A percentile compares a stretch with the other conserved stretches of the same genome.
phyloP scores from a whole-genome alignment of 495 filamentous ascomycete species.

The Gamarada debralockiae region DNA sequence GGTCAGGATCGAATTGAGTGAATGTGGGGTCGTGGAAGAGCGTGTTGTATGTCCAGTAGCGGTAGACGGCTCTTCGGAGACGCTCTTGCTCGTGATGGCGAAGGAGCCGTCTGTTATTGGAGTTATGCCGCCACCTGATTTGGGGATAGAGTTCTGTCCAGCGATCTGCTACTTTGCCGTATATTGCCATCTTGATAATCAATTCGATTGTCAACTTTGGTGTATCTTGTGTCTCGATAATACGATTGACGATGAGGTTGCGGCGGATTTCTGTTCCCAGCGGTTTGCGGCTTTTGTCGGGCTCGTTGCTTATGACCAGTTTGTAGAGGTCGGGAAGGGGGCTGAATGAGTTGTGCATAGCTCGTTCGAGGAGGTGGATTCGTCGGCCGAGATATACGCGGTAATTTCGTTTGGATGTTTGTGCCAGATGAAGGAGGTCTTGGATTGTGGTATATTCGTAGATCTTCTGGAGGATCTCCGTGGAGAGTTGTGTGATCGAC shows the following conservation, averaged over 20 bases:
- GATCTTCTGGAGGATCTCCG: slow-evolving; percentile 59
- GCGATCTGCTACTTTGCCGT: slow-evolving; percentile 54
- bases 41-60: slow-evolving; percentile 54
- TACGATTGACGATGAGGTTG: slow-evolving; percentile 19
- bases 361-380: slow-evolving; percentile 47
- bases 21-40: slow-evolving; percentile 27
- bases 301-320: slow-evolving; percentile 40
- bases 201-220: slow-evolving; percentile 47
- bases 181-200: slow-evolving; percentile 50
- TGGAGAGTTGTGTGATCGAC: slow-evolving; percentile 47
- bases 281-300: slow-evolving; percentile 19
- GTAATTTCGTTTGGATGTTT: slow-evolving; percentile 51
- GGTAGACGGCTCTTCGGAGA: slow-evolving; percentile 64
- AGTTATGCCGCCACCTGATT: slow-evolving; percentile 61
- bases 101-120: slow-evolving; percentile 59
- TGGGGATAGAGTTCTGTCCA: slow-evolving; percentile 69
- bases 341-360: slow-evolving; percentile 54
- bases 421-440: slow-evolving; percentile 50
- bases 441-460: slow-evolving; percentile 48
- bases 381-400: slow-evolving; percentile 48
- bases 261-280: slow-evolving; percentile 24
- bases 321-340: slow-evolving; percentile 58
- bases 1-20: slow-evolving; percentile 22
- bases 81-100: slow-evolving; percentile 49
- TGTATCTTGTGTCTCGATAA: slow-evolving; percentile 23